Conservation (phyloP, 2,329 filamentous ascomycete species). For the Fusarium secorum region DNA sequence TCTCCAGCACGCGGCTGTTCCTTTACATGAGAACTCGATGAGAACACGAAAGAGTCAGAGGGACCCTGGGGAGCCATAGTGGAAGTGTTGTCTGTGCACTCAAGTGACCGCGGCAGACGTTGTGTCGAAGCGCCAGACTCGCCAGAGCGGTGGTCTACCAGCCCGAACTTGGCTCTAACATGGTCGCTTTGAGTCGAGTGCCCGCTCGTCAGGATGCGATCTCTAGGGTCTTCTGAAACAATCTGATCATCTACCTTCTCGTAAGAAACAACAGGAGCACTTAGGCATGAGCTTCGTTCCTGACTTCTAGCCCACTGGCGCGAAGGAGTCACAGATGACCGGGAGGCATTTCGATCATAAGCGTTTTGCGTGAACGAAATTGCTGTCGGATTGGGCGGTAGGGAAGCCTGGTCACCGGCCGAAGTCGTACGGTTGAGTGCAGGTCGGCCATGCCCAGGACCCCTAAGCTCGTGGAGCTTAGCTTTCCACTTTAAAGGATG, state of each 20-base stretch:
- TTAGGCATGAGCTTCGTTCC: background rate
- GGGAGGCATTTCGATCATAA: background rate
- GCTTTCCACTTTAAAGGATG: background rate
- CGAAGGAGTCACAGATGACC: rapidly evolving
- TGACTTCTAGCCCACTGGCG: background rate
- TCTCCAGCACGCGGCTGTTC: background rate
- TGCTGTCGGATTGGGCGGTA: background rate
- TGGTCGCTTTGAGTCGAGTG: background rate
- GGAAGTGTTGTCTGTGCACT: background rate
- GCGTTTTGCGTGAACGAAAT: background rate
- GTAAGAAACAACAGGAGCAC: no score
- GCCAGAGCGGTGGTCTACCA: background rate
- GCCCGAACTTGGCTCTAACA: background rate
- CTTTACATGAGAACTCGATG: background rate
- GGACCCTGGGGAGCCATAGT: background rate
- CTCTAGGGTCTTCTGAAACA: background rate
- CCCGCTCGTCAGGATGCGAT: background rate
- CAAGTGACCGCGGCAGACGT: background rate
- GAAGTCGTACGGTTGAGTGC: background rate
- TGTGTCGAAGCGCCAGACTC: background rate
- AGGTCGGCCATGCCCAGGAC: background rate
- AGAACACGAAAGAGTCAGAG: background rate
- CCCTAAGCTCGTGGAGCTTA: background rate
- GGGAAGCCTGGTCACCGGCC: background rate
- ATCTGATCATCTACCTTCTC: background rate